phyloP scores from a whole-genome alignment of 208 protist species.

The Leishmania turanica region DNA sequence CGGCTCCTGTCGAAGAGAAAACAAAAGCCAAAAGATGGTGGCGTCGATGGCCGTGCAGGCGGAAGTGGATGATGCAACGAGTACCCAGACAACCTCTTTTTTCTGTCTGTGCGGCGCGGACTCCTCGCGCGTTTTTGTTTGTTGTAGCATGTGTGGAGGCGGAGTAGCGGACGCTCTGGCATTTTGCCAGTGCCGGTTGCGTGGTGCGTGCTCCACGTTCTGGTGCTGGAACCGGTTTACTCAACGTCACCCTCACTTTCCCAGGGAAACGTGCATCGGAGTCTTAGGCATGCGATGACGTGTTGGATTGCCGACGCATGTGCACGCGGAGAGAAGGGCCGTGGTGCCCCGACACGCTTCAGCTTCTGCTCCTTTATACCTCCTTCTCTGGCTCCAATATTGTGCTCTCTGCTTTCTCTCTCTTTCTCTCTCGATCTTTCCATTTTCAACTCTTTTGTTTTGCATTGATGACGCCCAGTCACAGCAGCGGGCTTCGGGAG shows the following conservation, averaged over 20 bases:
- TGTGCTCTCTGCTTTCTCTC: background rate
- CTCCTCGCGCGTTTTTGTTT: background rate
- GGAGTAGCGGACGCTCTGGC: background rate
- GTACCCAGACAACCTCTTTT: background rate
- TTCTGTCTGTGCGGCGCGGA: background rate
- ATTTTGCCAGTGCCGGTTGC: background rate
- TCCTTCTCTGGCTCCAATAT: background rate
- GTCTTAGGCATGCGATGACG: background rate
- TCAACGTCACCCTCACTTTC: background rate
- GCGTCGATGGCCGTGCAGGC: background rate
- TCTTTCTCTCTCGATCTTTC: background rate
- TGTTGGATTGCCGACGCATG: background rate
- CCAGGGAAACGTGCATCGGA: background rate
- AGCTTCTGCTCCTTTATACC: background rate
- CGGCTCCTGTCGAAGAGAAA: background rate
- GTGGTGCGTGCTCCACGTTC: background rate
- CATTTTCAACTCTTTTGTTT: background rate
- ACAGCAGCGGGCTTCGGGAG: background rate
- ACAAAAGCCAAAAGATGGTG: background rate
- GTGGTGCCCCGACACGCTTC: background rate
- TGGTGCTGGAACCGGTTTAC: background rate
- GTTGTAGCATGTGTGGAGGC: background rate
- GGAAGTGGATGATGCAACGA: background rate
- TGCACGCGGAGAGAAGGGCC: background rate
- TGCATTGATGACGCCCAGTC: background rate